Evolutionary conservation across 768 basidiomycete genomes (phyloP), one percentile per base, ranked within the genome.

Genomic region (Tylopilus felleus): DNA sequence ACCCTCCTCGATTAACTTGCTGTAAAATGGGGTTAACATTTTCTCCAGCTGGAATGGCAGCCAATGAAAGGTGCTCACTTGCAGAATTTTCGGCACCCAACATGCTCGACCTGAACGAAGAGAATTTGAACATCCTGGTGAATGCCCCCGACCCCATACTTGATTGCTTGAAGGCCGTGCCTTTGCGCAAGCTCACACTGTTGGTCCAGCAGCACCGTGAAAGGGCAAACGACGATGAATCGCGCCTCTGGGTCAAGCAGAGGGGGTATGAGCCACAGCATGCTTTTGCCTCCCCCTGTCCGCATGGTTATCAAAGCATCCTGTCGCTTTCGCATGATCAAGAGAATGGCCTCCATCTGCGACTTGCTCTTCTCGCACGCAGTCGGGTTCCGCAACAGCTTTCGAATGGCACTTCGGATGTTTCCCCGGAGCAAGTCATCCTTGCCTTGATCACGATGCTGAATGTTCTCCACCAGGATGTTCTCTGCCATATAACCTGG

Each of bases 301-400:
- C 47, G 22, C 52, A 53, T 53, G 39, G 52, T 49, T 42, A 53
- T 42, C 25, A 53, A 49, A 27, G 31, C 52, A 42, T 53, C 52
- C 16, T 49, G 47, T 8, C 8, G n/a, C n/a, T 42, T 49, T 21
- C 19, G 19, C 52, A 53, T 49, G 0, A 49, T 3, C 25, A 49
- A 17, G 4, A 53, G 52, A 1, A 53, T 13, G 23, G 40, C 52
- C 14, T 49, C 52, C 47, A 53, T 49, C 40, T 53, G 47, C 2
- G 39, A 49, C 10, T 7, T 13, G 40, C 40, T 28, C 52, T 53
- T 53, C 52, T 53, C 40, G 1, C 47, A 0, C 1, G 47, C 47
- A 27, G 5, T 42, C 0, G 25, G 31, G n/a, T 49, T 1, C 31
- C 28, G n/a, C 2, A 42, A 16, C 31, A 53, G 10, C 7, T 49